A percentile compares a stretch with the other conserved stretches of the same genome.
phyloP scores from a whole-genome alignment of 441 rosid species.

The Hura crepitans region DNA sequence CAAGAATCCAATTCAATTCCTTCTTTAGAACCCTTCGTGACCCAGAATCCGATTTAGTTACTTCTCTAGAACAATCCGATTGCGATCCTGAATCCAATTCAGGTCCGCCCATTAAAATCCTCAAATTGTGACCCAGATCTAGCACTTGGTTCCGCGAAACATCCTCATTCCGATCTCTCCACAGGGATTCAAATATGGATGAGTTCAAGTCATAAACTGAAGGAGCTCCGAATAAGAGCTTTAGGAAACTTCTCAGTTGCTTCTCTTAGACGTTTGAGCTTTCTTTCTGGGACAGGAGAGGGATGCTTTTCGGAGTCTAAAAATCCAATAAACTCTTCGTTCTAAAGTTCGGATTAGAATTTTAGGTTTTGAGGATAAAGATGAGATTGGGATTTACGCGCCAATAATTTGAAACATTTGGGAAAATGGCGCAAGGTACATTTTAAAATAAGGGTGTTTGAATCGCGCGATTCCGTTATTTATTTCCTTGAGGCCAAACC shows the following conservation, averaged over 20 bases:
- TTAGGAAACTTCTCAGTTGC: conserved; percentile 27
- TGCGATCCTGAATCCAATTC: conserved; percentile 26
- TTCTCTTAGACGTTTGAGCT: conserved; percentile 67
- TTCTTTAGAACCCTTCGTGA: conserved; percentile 26
- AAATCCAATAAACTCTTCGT: conserved; percentile 42
- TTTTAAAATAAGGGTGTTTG: background rate
- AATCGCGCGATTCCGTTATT: conserved; percentile 3
- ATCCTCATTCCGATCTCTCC: background rate
- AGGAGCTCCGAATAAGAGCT: conserved; percentile 20
- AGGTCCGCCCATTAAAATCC: conserved; percentile 31
- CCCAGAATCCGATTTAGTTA: conserved; percentile 26
- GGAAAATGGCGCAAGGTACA: background rate
- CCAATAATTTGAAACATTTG: conserved; percentile 1
- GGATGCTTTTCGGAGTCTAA: conserved; percentile 43
- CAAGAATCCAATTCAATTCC: conserved; percentile 31
- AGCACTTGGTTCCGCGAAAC: conserved; percentile 15
- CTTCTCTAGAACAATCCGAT: conserved; percentile 31
- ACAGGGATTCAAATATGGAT: background rate
- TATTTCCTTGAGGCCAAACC: background rate
- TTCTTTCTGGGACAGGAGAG: conserved; percentile 38
- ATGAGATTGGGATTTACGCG: conserved; percentile 18
- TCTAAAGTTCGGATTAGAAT: background rate
- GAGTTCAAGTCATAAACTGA: conserved; percentile 17
- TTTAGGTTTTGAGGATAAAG: background rate
- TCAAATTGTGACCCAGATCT: conserved; percentile 26